Base-by-base conservation (phyloP, 345 rosid species). In the Linum trigynum region DNA sequence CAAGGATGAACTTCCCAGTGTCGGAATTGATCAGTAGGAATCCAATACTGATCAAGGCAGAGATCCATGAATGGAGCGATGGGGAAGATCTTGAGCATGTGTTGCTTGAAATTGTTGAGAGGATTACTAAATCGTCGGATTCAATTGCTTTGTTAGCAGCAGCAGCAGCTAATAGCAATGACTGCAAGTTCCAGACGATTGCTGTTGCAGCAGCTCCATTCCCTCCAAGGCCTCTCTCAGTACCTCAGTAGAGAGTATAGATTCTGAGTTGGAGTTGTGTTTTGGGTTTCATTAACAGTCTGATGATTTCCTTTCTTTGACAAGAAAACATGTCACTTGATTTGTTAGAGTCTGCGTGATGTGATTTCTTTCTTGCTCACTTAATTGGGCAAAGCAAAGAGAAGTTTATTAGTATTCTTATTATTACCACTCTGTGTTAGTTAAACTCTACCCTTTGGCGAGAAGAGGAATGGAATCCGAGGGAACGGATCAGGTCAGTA, bases 1-100 rank as follows among this genome's bases (percentile, higher is more conserved):
- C 72, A 5, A 66, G 76, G 71, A 71, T 67, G 51, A 73, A 71
- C 40, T 74, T 53, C 37, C 78, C 75, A 5, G 38, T 71, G 2
- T 70, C 71, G 69, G 75, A 70, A 0, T 43, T 64, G 3, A 65
- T 77, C 11, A 42, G 23, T 63, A 38, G 7, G 41, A 72, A 69
- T 37, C 67, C 59, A 36, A 50, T 8, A 41, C 51, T 55, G 43
- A 16, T 69, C 16, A 71, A 74, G 70, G 73, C 71, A 40, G 9
- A 67, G 2, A 51, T 72, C 43, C 69, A 37, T 39, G 63, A 67
- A 16, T 74, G 76, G 71, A 69, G n/a, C n/a, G 61, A 71, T 8
- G 64, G 68, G 17, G 64, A 63, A 11, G 76, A 72, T 7, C 41
- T 72, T 5, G 74, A 53, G 65, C 39, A 16, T 11, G 42, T n/a